Conservation (phyloP, 331 rosid species). For the Quercus lobata region DNA sequence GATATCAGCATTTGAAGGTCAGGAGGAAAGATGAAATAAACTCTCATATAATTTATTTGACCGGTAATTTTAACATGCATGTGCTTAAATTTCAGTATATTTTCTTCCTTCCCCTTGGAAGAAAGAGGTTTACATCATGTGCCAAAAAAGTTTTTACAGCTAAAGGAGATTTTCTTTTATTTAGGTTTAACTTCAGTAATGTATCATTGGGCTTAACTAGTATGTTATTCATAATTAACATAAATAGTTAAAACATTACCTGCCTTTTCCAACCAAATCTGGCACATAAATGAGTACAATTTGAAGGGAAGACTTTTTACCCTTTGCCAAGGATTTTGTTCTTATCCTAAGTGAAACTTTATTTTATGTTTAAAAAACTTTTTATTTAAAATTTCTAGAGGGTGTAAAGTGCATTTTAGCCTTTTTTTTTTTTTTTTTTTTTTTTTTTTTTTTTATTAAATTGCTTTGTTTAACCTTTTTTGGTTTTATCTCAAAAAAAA, state of each 20-base stretch:
- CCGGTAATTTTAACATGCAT: neutral
- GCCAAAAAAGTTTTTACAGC: neutral
- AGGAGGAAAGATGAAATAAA: neutral
- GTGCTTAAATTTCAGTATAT: neutral
- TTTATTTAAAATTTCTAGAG: too few species aligned
- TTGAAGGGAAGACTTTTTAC: too few species aligned
- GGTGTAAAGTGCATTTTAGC: too few species aligned
- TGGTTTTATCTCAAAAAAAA: neutral
- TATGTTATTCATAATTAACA: neutral
- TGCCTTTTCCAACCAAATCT: too few species aligned
- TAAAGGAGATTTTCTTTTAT: neutral
- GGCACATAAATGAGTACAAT: too few species aligned
- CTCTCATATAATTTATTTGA: neutral
- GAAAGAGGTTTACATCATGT: neutral
- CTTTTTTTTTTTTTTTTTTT: neutral
- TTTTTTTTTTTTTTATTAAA: neutral
- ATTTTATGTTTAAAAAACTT: neutral
- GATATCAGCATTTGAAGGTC: neutral
- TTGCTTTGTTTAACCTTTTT: neutral
- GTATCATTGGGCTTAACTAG: neutral
- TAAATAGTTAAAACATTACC: neutral
- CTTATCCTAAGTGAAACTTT: neutral
- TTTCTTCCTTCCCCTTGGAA: too few species aligned
- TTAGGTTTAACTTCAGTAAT: neutral
- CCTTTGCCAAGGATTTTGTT: neutral